Percentiles rank a stretch among this genome's conserved stretches.
Evolutionary conservation across 1,284 basidiomycete species (phyloP).

Genomic region (Paramarasmius palmivorus): DNA sequence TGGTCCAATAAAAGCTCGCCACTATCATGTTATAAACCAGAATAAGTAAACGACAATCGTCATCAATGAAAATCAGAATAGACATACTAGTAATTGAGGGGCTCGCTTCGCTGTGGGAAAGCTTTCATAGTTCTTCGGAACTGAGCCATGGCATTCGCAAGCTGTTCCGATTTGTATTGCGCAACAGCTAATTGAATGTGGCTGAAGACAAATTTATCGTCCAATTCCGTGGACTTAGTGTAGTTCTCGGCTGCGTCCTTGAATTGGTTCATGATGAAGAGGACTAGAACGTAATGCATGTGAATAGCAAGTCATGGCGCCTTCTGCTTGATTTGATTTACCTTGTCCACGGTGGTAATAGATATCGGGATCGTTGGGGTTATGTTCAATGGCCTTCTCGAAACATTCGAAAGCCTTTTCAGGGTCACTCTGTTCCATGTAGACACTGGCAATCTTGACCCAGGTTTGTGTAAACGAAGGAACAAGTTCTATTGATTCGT

Average conservation of each 20-base stretch:
- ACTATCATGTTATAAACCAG: constrained; percentile 39
- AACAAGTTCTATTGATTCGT: constrained; percentile 73
- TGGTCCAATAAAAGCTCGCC: constrained; percentile 96
- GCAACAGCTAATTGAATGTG: constrained; percentile 98
- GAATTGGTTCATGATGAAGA: constrained; percentile 96
- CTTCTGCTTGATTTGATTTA: constrained; percentile 28
- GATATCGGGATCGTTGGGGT: constrained; percentile 90
- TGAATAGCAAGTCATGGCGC: not conserved
- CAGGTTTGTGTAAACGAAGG: constrained; percentile 87
- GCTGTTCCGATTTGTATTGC: constrained; percentile 87
- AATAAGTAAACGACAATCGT: not conserved
- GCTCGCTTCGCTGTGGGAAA: constrained; percentile 85
- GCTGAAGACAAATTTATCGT: constrained; percentile 34
- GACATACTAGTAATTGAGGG: constrained; percentile 89
- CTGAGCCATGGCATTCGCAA: constrained; percentile 83
- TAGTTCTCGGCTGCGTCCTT: constrained; percentile 23
- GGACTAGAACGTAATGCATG: constrained; percentile 50
- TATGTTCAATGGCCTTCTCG: constrained; percentile 84
- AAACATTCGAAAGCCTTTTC: constrained; percentile 88
- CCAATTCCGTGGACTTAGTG: constrained; percentile 15
- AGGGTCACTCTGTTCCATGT: constrained; percentile 93
- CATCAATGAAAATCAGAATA: not conserved
- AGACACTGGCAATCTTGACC: constrained; percentile 96
- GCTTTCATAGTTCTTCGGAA: constrained; percentile 82
- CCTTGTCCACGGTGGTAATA: constrained; percentile 99